Percentiles rank a stretch among this genome's conserved stretches.
Conservation (phyloP, 768 basidiomycete species). For the Lactifluus subvellereus region DNA sequence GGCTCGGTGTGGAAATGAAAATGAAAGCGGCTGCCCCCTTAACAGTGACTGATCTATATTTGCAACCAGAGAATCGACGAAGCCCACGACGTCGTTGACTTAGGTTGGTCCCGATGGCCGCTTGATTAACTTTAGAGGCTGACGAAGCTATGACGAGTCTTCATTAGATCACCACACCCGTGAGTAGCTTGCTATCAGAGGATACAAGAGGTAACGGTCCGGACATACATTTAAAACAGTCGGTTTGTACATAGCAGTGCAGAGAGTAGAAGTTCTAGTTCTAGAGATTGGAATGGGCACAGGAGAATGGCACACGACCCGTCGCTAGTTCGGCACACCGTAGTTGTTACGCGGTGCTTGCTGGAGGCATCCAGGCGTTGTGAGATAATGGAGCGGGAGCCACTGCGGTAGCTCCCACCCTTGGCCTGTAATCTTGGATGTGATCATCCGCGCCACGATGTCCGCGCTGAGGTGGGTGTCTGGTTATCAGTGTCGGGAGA, state of each 20-base stretch:
- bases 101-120: neutral
- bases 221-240: neutral
- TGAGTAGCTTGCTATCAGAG: neutral
- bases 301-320: neutral
- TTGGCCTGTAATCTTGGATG: conserved; percentile 39
- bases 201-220: neutral
- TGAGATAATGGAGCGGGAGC: conserved; percentile 46
- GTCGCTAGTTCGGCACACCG: neutral
- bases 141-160: neutral
- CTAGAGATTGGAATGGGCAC: neutral
- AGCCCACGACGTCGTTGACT: neutral
- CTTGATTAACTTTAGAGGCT: neutral
- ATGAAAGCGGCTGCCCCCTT: neutral
- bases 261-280: neutral
- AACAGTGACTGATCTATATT: neutral
- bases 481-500: neutral
- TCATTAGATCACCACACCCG: neutral
- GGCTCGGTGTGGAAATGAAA: neutral
- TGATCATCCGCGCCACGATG: conserved; percentile 53
- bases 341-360: neutral
- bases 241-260: neutral
- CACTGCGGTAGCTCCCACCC: conserved; percentile 52
- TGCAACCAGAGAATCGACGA: neutral
- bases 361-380: conserved; percentile 6
- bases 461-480: conserved; percentile 44